Base-by-base conservation (phyloP, 768 basidiomycete genomes). In the Chiua virens region DNA sequence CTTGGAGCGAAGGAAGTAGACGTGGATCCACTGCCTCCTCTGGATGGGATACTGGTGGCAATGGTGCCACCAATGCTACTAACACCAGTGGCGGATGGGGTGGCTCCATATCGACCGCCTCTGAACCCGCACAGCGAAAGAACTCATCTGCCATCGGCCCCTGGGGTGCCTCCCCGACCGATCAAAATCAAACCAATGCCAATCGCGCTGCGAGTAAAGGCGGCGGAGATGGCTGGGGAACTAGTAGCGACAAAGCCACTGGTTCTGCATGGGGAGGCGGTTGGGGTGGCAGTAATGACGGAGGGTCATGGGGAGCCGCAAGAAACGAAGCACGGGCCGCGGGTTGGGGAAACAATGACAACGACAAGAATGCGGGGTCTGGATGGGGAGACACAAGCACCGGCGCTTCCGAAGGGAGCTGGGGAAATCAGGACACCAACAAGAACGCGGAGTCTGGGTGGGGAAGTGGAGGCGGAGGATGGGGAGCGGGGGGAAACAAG, bases 71-170 rank as follows among this genome's bases (percentile, higher is more conserved):
- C 11, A 53, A 21, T 17, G 28, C 35, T 11, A 0, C 38, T 18
- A 47, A 51, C 3, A 22, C 39, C 8, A 47, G 35, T 15, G 50
- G 41, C 9, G 56, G 45, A 15, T 59, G 58, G 59, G 54, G 34
- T 7, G 28, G 28, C 9, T 32, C 58, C 5, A 20, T 35, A 8
- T 43, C 60, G 14, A 40, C 57, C 23, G 45, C 32, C 15, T 13
- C 43, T n/a, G 43, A 35, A 27, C 14, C 51, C 22, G 18, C 40
- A 9, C 46, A 23, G 4, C 10, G 42, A 28, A 39, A 22, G 17
- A 48, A 32, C 36, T 3, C 36, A 18, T 35, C 25, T 27, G 5
- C 23, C 8, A n/a, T 35, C 18, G 52, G 30, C 35, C 42, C 52
- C 15, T 27, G 21, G 38, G 47, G 37, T 9, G 18, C 46, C 15